phyloP scores from a whole-genome alignment of 2,329 filamentous ascomycete genomes.

The Penicillium sp. region DNA sequence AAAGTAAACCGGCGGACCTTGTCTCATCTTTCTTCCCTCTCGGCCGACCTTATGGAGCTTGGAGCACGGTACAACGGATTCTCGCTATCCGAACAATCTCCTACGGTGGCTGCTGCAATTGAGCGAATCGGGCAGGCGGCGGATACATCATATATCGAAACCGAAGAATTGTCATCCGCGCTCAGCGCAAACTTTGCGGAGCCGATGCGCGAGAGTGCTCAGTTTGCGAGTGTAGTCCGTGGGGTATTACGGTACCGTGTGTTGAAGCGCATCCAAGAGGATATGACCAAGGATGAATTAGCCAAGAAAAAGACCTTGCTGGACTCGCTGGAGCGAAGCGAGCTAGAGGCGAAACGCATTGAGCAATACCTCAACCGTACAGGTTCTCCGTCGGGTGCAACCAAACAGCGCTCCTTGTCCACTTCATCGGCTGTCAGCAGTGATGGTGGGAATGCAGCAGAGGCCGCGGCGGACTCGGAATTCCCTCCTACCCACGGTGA shows the following conservation, averaged over 20 bases:
- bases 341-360: conserved; percentile 85
- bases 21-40: conserved; percentile 74
- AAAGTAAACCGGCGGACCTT: conserved; percentile 90
- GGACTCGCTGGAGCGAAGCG: conserved; percentile 86
- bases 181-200: conserved; percentile 94
- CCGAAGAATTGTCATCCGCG: conserved; percentile 78
- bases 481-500: conserved; percentile 87
- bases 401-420: conserved; percentile 59
- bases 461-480: conserved; percentile 87
- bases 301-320: conserved; percentile 77
- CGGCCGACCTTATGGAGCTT: conserved; percentile 82
- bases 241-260: conserved; percentile 83
- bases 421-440: conserved; percentile 47
- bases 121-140: conserved; percentile 91
- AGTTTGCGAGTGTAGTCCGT: conserved; percentile 91
- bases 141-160: conserved; percentile 92
- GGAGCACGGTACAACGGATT: conserved; percentile 97
- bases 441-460: conserved; percentile 53
- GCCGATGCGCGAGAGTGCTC: conserved; percentile 94
- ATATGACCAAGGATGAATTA: conserved; percentile 92
- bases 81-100: conserved; percentile 84
- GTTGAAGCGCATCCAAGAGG: conserved; percentile 90
- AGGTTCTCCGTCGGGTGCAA: conserved; percentile 37
- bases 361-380: conserved; percentile 79
- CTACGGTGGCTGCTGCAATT: conserved; percentile 83